Evolutionary conservation across 176 grass and related monocot species (phyloP).

Genomic region (Cenchrus americanus): DNA sequence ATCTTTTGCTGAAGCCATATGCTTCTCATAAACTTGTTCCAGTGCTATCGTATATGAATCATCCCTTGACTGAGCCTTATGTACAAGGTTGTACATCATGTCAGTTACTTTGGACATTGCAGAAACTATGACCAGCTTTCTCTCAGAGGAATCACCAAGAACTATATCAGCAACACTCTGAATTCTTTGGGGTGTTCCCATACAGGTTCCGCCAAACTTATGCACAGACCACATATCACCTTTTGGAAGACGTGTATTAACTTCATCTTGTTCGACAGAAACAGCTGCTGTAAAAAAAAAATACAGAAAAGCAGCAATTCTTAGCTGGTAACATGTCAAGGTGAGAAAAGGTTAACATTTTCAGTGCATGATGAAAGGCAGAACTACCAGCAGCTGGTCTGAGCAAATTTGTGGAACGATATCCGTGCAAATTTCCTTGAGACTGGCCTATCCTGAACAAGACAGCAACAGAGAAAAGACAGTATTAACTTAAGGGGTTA

Average conservation of each 20-base stretch:
- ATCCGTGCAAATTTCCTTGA: conserved; percentile 51
- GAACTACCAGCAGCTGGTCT: conserved; percentile 72
- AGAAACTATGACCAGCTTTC: conserved; percentile 90
- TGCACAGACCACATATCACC: conserved; percentile 99
- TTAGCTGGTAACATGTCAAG: conserved; percentile 16
- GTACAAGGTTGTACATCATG: conserved; percentile 93
- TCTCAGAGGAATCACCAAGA: conserved; percentile 79
- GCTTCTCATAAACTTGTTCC: conserved; percentile 86
- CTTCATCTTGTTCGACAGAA: conserved; percentile 73
- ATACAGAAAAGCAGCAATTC: conserved; percentile 27
- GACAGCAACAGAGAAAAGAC: conserved; percentile 30
- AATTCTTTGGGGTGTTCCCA: conserved; percentile 90
- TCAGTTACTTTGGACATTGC: conserved; percentile 99
- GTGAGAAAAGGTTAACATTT: not conserved
- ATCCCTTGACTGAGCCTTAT: conserved; percentile 90
- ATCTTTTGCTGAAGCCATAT: conserved; percentile 83
- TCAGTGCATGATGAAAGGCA: conserved; percentile 16
- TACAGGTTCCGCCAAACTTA: conserved; percentile 98
- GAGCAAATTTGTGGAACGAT: conserved; percentile 55
- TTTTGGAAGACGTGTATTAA: conserved; percentile 63
- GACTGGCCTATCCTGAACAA: conserved; percentile 62
- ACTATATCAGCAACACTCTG: conserved; percentile 93
- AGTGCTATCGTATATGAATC: conserved; percentile 73
- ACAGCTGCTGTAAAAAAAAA: conserved; percentile 57
- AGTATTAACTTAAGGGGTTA: conserved; percentile 21